These are phyloP conservation scores for Mortierella hygrophila DNA, from an alignment of 192 early-diverging fungal species.

Conservation along the genomic window DNA sequence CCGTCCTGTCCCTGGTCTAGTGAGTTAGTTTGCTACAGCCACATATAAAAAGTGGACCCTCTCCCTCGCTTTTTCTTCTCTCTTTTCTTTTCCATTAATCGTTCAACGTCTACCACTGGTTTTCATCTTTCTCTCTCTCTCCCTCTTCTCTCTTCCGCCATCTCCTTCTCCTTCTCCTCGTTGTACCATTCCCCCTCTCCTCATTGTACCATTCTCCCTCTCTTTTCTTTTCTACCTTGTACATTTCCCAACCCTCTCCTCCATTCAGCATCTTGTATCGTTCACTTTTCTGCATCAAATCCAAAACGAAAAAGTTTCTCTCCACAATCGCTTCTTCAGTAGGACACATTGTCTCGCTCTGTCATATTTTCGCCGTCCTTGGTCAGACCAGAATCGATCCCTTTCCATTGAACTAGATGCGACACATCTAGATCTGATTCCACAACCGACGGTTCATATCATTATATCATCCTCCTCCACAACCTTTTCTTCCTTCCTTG, in stretches of 20 bases:
- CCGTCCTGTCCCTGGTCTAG: no score
- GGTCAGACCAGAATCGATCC: conserved; percentile 22
- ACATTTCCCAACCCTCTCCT: not conserved
- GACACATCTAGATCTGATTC: conserved; percentile 18
- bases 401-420: conserved; percentile 12
- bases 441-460: conserved; percentile 51
- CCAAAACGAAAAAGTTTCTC: not conserved
- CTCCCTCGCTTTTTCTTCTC: not conserved
- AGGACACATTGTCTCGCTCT: not conserved
- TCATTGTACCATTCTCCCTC: not conserved
- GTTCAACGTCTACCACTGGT: not conserved
- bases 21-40: no score
- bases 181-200: not conserved
- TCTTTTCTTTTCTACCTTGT: not conserved
- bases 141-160: not conserved
- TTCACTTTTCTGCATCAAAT: not conserved
- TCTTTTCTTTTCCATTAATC: not conserved
- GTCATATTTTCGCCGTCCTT: not conserved
- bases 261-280: not conserved
- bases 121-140: not conserved
- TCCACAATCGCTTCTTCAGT: not conserved
- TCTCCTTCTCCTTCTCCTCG: not conserved
- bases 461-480: conserved; percentile 18
- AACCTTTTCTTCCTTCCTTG: not conserved
- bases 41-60: not conserved